Evolutionary conservation across 73 alveolate species (phyloP), one percentile per base, ranked within the genome.

Genomic region (Urostyla sp.): DNA sequence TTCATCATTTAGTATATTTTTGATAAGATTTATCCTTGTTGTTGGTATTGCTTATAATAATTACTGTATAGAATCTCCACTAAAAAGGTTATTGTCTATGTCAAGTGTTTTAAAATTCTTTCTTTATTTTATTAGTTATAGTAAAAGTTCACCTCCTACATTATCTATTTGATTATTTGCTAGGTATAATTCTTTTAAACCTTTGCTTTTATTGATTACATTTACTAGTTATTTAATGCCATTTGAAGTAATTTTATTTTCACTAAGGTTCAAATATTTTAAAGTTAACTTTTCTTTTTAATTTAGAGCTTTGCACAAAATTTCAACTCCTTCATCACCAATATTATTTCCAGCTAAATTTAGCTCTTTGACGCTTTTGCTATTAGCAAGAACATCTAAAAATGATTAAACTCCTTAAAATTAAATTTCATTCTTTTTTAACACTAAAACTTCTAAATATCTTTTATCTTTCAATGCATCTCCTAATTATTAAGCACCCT

Each of bases 241-340:
- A 10, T 31, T 10, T 1, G 90, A 57, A 7, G 94, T 76, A 1
- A 86, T 66, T 21, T 77, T 52, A 51, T 86, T 86, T 20, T 86
- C 90, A 2, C 79, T 36, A 6, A 76, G 63, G 37, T 77, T 37
- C 11, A 86, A 66, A 11, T 63, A 43, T 28, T 50, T 38, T 7
- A 86, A 72, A 20, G 40, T 40, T 51, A 52, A 50, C 55, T 51
- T 48, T 43, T 86, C 52, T 38, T 86, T 86, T 27, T 76, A 54
- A 10, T 61, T 66, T 2, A 86, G 72, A 2, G 90, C 72, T 0
- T 66, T 79, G 10, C 84, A 75, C 7, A 86, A 52, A 21, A 86
- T 49, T 27, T 11, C 27, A 0, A 84, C 88, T n/a, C 94, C 94
- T 78, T 86, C 94, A 44, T 86, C 94, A 27, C 94, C 90, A 18